Conservation (phyloP, 805 yeast genomes). For the Barnettozyma californica region DNA sequence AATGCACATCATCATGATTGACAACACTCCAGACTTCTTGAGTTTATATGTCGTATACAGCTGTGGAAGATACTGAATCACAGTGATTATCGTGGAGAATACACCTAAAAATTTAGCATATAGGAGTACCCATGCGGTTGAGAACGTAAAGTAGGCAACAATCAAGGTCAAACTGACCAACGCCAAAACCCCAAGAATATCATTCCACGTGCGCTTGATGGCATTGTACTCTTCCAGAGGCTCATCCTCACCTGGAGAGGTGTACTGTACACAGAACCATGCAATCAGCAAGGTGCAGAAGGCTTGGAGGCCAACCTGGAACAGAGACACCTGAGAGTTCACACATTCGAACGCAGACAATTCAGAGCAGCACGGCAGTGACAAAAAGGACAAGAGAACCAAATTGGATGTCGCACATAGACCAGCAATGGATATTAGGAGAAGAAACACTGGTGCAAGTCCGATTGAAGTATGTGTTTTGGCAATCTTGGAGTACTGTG, state of each 20-base stretch:
- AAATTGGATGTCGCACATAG: constrained; percentile 64
- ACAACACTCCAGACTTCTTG: constrained; percentile 75
- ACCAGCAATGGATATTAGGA: constrained; percentile 69
- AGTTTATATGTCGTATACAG: constrained; percentile 60
- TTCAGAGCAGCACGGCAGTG: constrained; percentile 54
- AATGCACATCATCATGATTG: constrained; percentile 74
- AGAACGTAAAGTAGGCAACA: constrained; percentile 23
- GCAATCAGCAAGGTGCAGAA: constrained; percentile 53
- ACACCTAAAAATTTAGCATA: constrained; percentile 62
- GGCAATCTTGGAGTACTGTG: constrained; percentile 64
- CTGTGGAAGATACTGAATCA: constrained; percentile 77
- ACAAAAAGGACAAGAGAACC: constrained; percentile 52
- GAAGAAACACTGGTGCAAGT: constrained; percentile 62
- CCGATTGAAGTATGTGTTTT: constrained; percentile 67
- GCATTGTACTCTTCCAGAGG: constrained; percentile 33
- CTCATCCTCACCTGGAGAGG: constrained; percentile 40
- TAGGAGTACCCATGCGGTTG: constrained; percentile 20
- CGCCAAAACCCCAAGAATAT: constrained; percentile 34
- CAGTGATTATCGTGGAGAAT: constrained; percentile 55
- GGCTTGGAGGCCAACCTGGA: constrained; percentile 64
- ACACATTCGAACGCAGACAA: constrained; percentile 52
- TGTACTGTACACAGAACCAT: constrained; percentile 45
- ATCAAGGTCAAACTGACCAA: constrained; percentile 31
- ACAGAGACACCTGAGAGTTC: constrained; percentile 57
- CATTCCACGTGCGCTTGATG: constrained; percentile 36